Evolutionary conservation across 179 eudicot species (phyloP).

Genomic region (Monotropa hypopitys): DNA sequence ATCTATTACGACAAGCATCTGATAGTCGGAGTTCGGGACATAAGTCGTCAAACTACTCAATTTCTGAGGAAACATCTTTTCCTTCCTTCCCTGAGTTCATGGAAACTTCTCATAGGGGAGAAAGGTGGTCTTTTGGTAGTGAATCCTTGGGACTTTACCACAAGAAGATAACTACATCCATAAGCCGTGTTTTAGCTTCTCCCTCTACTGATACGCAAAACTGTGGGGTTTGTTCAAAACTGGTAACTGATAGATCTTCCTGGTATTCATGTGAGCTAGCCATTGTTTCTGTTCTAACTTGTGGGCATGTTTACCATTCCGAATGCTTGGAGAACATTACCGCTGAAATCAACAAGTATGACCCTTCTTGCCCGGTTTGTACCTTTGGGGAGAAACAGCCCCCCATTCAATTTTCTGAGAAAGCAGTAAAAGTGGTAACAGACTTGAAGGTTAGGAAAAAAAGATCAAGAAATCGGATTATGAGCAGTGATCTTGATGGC

Average conservation of each 20-base stretch:
- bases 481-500: conserved; percentile 36
- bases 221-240: conserved; percentile 74
- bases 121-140: conserved; percentile 73
- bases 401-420: conserved; percentile 38
- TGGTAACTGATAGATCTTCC: conserved; percentile 46
- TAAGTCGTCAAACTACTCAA: conserved; percentile 52
- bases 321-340: conserved; percentile 78
- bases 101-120: conserved; percentile 49
- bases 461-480: conserved; percentile 46
- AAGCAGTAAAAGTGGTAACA: conserved; percentile 48
- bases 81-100: conserved; percentile 56
- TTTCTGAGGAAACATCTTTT: conserved; percentile 38
- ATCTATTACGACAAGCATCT: conserved; percentile 38
- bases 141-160: conserved; percentile 40
- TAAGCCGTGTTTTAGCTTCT: conserved; percentile 30
- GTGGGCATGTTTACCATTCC: conserved; percentile 69
- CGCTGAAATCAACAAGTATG: conserved; percentile 57
- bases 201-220: conserved; percentile 42
- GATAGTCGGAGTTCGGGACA: conserved; percentile 44
- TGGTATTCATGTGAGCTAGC: conserved; percentile 39
- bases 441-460: conserved; percentile 46
- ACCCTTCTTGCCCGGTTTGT: conserved; percentile 51
- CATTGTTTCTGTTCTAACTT: conserved; percentile 51
- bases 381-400: conserved; percentile 62
- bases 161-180: conserved; percentile 33